phyloP scores from a whole-genome alignment of 2,329 filamentous ascomycete genomes.

The Venturia oleaginea region DNA sequence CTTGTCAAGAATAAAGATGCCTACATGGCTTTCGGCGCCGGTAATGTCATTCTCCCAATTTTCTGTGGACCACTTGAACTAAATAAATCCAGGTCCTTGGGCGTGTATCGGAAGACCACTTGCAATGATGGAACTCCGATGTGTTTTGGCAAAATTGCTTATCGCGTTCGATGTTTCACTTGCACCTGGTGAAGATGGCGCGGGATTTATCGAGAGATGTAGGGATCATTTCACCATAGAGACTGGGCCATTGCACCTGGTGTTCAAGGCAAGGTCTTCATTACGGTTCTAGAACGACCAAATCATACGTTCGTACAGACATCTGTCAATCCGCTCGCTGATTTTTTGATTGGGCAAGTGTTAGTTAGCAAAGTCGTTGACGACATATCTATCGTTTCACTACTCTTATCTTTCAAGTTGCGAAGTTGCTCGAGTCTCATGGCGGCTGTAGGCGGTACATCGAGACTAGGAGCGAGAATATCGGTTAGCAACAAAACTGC shows the following conservation, averaged over 20 bases:
- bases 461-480: no score
- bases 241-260: conserved; percentile 1
- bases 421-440: no score
- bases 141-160: conserved; percentile 9
- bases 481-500: no score
- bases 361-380: no score
- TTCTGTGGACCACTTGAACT: not conserved
- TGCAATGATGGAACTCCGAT: conserved; percentile 4
- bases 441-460: no score
- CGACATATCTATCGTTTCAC: no score
- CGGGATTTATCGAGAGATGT: conserved; percentile 18
- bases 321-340: no score
- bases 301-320: no score
- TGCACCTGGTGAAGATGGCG: conserved; percentile 16
- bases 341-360: no score
- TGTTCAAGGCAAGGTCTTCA: conserved; percentile 6
- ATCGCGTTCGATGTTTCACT: conserved; percentile 1
- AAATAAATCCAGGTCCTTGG: not conserved
- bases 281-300: no score
- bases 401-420: no score
- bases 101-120: conserved; percentile 9
- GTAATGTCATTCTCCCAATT: not conserved
- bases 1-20: conserved; percentile 11
- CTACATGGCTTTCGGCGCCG: conserved; percentile 6
- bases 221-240: conserved; percentile 11